Evolutionary conservation across 2,329 filamentous ascomycete species (phyloP), one percentile per base, ranked within the genome.

Genomic region (Fusarium temperatum): DNA sequence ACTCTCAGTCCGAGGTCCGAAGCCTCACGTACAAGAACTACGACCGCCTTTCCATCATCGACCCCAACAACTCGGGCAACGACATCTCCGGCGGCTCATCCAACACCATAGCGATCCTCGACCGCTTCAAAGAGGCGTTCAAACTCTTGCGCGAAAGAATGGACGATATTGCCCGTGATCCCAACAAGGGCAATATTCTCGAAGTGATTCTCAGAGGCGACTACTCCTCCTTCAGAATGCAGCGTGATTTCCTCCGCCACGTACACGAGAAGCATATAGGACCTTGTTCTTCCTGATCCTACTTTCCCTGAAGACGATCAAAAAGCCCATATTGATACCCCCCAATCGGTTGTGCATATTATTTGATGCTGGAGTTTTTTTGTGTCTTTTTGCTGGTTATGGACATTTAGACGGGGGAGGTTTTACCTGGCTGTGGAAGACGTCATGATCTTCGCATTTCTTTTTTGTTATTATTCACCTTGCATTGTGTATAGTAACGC

Each of bases 61-160:
- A 99, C 79, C 96, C 96, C 0, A 98, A 98, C 81, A 93, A 94
- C 66, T 81, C 89, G 0, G 84, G 87, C 32, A 98, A 98, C 80
- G 96, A 99, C 78, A 96, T 99, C 32, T 92, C 96, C 0, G 95
- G 95, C 15, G 95, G 95, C 15, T 96, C 95, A 0, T 88, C 86
- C 51, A 93, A 94, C 74, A 93, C 93, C 13, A 74, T 82, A 1
- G 85, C 89, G 14, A 93, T 98, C 55, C 85, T 94, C 73, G 80
- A 85, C n/a, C 86, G 87, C 18, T 98, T 99, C 81, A 84, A 88
- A 3, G 83, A 90, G 5, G 93, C 93, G 0, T 89, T 91, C 78
- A 78, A 85, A 15, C 80, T 81, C 6, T 82, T 97, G 22, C 84
- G 87, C 53, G 81, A 87, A 8, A 87, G 89, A 38, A 91, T 96